Evolutionary conservation across 495 filamentous ascomycete genomes (phyloP).

Genomic region (Arthonia radiata): DNA sequence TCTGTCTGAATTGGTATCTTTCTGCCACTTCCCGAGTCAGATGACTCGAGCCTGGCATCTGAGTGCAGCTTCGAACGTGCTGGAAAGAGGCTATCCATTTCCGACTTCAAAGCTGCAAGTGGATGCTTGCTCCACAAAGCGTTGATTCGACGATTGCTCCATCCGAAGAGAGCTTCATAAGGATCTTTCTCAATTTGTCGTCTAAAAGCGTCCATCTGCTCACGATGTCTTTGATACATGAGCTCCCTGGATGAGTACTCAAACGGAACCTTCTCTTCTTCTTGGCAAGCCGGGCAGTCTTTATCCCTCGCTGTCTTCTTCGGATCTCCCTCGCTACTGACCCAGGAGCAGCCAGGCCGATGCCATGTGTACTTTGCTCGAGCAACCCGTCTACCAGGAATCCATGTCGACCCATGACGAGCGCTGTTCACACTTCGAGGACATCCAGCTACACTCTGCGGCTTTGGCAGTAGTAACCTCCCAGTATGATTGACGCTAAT

Average conservation of each 20-base stretch:
- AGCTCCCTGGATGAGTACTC: constrained; percentile 1
- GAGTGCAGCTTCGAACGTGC: no score
- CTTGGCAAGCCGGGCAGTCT: constrained; percentile 1
- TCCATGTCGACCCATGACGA: constrained; percentile 1
- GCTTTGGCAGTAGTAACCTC: background rate
- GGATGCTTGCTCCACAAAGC: background rate
- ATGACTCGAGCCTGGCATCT: no score
- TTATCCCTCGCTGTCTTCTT: background rate
- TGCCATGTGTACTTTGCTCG: background rate
- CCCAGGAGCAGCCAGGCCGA: background rate
- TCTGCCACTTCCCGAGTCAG: no score
- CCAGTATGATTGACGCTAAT: background rate
- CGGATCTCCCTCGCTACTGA: background rate
- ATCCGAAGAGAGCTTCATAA: constrained; percentile 4
- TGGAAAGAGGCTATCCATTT: no score
- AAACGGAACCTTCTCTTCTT: background rate
- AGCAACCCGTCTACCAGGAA: no score
- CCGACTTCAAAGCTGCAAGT: no score
- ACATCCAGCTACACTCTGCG: background rate
- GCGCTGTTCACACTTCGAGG: background rate
- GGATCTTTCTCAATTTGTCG: constrained; percentile 4
- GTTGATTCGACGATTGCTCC: background rate
- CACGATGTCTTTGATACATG: background rate
- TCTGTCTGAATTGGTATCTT: no score
- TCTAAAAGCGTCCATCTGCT: no score